Evolutionary conservation across 768 basidiomycete genomes (phyloP).

Genomic region (Boletus rubropictus): DNA sequence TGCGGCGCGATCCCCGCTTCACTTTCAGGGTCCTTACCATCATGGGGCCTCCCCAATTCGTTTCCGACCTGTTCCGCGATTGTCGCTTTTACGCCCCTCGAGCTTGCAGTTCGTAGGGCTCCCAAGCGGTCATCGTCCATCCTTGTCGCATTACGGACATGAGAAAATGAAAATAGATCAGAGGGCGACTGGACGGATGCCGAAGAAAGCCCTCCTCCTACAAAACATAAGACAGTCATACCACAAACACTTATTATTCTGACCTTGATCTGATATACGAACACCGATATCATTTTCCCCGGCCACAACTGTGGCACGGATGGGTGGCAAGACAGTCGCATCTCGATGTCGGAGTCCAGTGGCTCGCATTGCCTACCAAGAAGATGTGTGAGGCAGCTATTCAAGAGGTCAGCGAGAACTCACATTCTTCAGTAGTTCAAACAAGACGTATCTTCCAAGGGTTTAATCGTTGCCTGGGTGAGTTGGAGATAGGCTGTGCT

Average conservation of each 20-base stretch:
- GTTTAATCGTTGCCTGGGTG: background rate
- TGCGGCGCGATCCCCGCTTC: constrained; percentile 47
- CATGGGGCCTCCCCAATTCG: constrained; percentile 20
- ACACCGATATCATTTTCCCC: constrained; percentile 70
- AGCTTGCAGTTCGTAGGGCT: constrained; percentile 59
- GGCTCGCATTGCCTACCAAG: constrained; percentile 62
- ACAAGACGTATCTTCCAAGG: constrained; percentile 65
- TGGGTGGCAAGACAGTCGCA: constrained; percentile 46
- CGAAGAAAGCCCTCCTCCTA: constrained; percentile 68
- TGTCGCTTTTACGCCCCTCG: constrained; percentile 66
- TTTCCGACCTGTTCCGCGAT: constrained; percentile 67
- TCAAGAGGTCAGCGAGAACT: constrained; percentile 19
- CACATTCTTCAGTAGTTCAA: constrained; percentile 88
- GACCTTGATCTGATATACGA: constrained; percentile 89
- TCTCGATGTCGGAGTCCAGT: constrained; percentile 49
- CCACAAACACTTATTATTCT: background rate
- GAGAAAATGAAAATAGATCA: constrained; percentile 88
- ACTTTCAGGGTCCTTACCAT: constrained; percentile 35
- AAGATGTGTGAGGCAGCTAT: background rate
- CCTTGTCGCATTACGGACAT: constrained; percentile 68
- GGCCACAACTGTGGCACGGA: constrained; percentile 70
- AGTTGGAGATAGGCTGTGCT: constrained; percentile 19
- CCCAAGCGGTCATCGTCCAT: constrained; percentile 62
- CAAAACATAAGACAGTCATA: constrained; percentile 5
- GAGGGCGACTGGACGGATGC: constrained; percentile 54